These are phyloP conservation scores for Incumbomyces delicatus DNA, from an alignment of 2,329 filamentous ascomycete genomes.

Conservation along the genomic window DNA sequence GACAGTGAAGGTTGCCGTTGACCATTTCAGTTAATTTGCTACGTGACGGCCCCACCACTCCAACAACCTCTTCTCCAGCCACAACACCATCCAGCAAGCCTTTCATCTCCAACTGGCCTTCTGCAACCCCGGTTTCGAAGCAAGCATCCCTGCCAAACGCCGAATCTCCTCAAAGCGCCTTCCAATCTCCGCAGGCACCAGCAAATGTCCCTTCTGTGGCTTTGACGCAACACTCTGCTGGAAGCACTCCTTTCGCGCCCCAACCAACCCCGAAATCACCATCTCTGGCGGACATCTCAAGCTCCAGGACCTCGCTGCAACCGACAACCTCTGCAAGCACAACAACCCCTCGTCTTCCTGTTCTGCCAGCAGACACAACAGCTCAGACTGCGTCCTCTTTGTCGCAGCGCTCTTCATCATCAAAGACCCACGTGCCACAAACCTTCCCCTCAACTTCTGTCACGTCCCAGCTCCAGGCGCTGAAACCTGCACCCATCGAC, in stretches of 20 bases:
- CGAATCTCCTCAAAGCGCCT: background rate
- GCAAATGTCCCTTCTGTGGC: too few species aligned
- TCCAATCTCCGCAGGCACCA: background rate
- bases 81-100: slow-evolving; percentile 3
- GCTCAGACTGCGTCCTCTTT: background rate
- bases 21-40: background rate
- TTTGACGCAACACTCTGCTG: too few species aligned
- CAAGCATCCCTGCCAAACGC: background rate
- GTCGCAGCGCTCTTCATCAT: background rate
- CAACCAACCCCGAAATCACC: background rate
- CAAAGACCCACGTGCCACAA: background rate
- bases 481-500: background rate
- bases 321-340: background rate
- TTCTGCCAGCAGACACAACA: background rate
- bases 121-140: background rate
- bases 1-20: background rate
- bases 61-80: background rate
- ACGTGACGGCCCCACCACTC: background rate
- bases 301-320: background rate
- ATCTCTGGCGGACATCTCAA: background rate
- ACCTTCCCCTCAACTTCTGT: background rate
- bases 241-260: background rate
- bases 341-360: background rate
- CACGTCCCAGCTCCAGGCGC: background rate
- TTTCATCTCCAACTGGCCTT: slow-evolving; percentile 1